Evolutionary conservation across 805 yeast genomes (phyloP), one percentile per base, ranked within the genome.

Genomic region (Zygosaccharomyces rouxii): DNA sequence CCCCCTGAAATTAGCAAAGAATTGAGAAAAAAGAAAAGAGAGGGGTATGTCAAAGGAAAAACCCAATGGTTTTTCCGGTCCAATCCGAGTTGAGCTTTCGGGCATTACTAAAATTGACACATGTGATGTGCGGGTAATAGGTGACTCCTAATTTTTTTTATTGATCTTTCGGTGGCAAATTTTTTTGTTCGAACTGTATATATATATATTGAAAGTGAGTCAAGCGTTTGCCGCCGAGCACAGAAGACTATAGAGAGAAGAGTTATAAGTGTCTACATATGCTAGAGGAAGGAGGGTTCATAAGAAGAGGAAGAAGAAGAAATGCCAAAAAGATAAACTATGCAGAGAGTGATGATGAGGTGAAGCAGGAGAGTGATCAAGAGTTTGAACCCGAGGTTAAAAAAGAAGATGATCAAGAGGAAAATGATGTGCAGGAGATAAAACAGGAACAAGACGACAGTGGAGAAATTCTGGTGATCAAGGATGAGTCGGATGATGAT

Each of bases 271-370:
- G 7, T 3, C 7, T 11, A 30, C 21, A 10, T 23, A 42, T 51
- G 46, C 40, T 51, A 44, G 63, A 60, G 44, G 66, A 58, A 48
- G 69, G 68, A 16, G 68, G 69, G 3, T 63, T 63, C 49, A 53
- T 65, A 22, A 58, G 64, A 35, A 59, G 72, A 43, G 52, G 59
- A 3, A 54, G 58, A 33, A 30, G 35, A 16, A 47, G 56, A 13
- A 55, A 69, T 2, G 63, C 57, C 35, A 58, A 59, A 44, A 65
- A 63, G 7, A 69, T 71, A 23, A 71, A 66, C 35, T 70, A 70
- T 45, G 67, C 60, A 3, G 74, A 70, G 43, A 58, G 63, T 30
- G 63, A 60, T 28, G 60, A 55, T 10, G 49, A 45, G 19, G 47
- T 37, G 39, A 45, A 45, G 23, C 42, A 29, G 33, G 44, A 39